phyloP scores from a whole-genome alignment of 2,329 filamentous ascomycete genomes.

The Emergomyces orientalis region DNA sequence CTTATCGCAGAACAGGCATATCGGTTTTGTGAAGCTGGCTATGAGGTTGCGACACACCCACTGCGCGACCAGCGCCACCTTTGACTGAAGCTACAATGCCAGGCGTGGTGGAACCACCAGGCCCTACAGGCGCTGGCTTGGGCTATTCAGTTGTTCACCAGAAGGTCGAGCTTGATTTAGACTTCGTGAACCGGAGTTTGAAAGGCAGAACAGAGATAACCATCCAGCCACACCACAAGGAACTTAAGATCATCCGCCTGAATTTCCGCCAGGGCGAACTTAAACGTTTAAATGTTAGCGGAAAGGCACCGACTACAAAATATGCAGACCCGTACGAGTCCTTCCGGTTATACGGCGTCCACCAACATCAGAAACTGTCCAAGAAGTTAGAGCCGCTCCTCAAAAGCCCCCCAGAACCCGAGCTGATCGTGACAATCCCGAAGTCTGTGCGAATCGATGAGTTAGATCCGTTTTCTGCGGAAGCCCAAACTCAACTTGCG shows the following conservation, averaged over 20 bases:
- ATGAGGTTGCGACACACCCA: constrained; percentile 31
- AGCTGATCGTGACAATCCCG: constrained; percentile 52
- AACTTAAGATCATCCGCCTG: constrained; percentile 47
- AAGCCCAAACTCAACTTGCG: constrained; percentile 38
- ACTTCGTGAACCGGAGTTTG: constrained; percentile 66
- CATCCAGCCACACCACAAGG: constrained; percentile 54
- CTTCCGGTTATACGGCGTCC: constrained; percentile 47
- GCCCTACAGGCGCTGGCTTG: constrained; percentile 23
- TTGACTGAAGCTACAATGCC: constrained; percentile 33
- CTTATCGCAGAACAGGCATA: not conserved
- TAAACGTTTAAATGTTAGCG: constrained; percentile 42
- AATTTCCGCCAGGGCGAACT: constrained; percentile 55
- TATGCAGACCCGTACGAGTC: constrained; percentile 40
- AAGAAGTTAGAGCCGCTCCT: constrained; percentile 54
- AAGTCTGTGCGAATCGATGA: constrained; percentile 54
- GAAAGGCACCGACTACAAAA: constrained; percentile 31
- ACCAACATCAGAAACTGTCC: constrained; percentile 68
- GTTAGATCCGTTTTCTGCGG: constrained; percentile 45
- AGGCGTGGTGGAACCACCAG: constrained; percentile 30
- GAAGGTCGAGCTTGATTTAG: constrained; percentile 79
- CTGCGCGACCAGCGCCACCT: constrained; percentile 32
- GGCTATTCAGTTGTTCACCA: constrained; percentile 64
- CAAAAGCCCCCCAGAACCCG: constrained; percentile 44
- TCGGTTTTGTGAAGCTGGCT: constrained; percentile 19
- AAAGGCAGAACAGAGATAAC: constrained; percentile 74